A percentile compares a stretch with the other conserved stretches of the same genome.
These are phyloP conservation scores for Phytopythium montanum DNA, from an alignment of 352 stramenopile species.

Conservation along the genomic window DNA sequence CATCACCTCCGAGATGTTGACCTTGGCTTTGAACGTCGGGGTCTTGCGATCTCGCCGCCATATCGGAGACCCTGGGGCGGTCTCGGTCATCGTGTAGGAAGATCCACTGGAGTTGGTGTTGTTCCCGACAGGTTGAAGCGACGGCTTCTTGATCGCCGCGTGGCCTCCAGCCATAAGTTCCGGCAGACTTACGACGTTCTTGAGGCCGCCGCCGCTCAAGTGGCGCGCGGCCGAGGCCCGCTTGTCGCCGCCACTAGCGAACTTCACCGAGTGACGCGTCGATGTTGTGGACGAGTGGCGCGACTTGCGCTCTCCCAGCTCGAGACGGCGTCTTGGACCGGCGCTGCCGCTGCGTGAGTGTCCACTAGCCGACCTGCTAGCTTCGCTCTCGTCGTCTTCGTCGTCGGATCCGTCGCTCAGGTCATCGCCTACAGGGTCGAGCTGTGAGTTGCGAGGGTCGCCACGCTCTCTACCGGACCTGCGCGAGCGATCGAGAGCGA, in stretches of 20 bases:
- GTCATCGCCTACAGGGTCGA: constrained; percentile 5
- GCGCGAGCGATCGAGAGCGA: not conserved
- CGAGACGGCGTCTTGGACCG: not conserved
- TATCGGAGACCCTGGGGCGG: constrained; percentile 1
- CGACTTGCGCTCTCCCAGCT: not conserved
- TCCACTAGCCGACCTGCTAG: not conserved
- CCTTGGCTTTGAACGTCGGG: constrained; percentile 2
- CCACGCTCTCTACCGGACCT: not conserved
- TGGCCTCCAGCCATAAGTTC: constrained; percentile 20
- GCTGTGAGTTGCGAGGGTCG: constrained; percentile 8
- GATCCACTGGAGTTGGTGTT: constrained; percentile 6
- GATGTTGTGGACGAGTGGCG: not conserved
- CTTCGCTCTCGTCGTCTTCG: not conserved
- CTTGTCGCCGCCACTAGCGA: not conserved
- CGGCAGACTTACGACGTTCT: constrained; percentile 31
- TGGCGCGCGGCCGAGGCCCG: not conserved
- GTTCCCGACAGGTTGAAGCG: constrained; percentile 1
- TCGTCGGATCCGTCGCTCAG: constrained; percentile 14
- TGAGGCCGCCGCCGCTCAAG: constrained; percentile 13
- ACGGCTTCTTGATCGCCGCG: constrained; percentile 7
- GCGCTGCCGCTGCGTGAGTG: not conserved
- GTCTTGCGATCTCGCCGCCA: constrained; percentile 2
- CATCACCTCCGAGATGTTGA: constrained; percentile 52
- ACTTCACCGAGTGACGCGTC: not conserved
- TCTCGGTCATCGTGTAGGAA: not conserved